A percentile compares a stretch with the other conserved stretches of the same genome.
These are phyloP conservation scores for Dactylis glomerata DNA, from an alignment of 176 grass and related monocot genomes.

Conservation along the genomic window DNA sequence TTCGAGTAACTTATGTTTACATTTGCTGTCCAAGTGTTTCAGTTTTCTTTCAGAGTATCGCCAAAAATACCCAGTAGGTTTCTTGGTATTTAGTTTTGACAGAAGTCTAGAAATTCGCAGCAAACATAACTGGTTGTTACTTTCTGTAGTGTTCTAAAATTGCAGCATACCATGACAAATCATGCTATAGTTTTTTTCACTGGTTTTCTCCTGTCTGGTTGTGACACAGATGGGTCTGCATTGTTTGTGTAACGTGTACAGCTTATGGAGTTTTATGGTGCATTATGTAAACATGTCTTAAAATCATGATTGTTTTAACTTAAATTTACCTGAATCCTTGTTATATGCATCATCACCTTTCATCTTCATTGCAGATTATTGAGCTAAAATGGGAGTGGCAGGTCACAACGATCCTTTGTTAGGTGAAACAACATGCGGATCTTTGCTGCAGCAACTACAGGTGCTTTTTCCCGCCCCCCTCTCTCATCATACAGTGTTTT, in stretches of 20 bases:
- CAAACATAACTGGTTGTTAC: not conserved
- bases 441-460: constrained; percentile 89
- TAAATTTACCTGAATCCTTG: not conserved
- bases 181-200: not conserved
- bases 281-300: not conserved
- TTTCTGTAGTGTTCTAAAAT: not conserved
- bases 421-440: constrained; percentile 68
- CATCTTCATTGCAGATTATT: constrained; percentile 42
- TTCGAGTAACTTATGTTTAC: not conserved
- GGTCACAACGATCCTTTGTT: constrained; percentile 67
- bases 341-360: constrained; percentile 2
- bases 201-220: not conserved
- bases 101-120: not conserved
- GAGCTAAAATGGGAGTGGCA: constrained; percentile 60
- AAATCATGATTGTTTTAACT: not conserved
- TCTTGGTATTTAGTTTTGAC: not conserved
- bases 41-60: not conserved
- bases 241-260: not conserved
- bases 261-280: not conserved
- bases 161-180: not conserved
- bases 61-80: not conserved
- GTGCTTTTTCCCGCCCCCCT: constrained; percentile 19
- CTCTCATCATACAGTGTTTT: not conserved
- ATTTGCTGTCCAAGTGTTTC: not conserved
- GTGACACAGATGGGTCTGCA: not conserved